Evolutionary conservation across 768 basidiomycete genomes (phyloP).

Genomic region (Hypholoma fasciculare): DNA sequence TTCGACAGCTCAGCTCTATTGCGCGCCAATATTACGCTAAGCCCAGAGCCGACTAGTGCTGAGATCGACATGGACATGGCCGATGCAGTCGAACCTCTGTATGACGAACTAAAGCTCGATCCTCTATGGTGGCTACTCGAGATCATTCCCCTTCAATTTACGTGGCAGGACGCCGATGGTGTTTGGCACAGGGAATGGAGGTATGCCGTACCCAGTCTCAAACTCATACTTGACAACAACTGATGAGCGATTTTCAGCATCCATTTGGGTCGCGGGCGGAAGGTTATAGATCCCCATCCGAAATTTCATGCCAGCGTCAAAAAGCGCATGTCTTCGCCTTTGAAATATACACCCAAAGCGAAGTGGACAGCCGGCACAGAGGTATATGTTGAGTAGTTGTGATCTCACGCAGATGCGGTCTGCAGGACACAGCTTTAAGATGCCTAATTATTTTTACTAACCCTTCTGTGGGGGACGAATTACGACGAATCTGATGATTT

Average conservation of each 20-base stretch:
- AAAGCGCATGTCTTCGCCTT: conserved; percentile 47
- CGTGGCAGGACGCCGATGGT: conserved; percentile 57
- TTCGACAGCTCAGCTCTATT: conserved; percentile 54
- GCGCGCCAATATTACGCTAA: conserved; percentile 36
- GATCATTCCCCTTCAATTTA: conserved; percentile 51
- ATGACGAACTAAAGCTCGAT: conserved; percentile 48
- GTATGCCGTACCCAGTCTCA: conserved; percentile 33
- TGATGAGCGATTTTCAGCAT: conserved; percentile 30
- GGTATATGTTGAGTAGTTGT: conserved; percentile 37
- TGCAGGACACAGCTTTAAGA: background rate
- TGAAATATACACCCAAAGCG: conserved; percentile 63
- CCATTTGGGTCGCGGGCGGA: conserved; percentile 59
- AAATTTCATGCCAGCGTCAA: conserved; percentile 67
- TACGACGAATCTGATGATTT: background rate
- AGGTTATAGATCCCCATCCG: conserved; percentile 44
- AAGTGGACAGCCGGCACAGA: conserved; percentile 47
- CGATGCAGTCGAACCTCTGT: conserved; percentile 50
- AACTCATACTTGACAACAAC: background rate
- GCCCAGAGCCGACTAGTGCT: conserved; percentile 7
- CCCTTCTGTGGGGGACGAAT: background rate
- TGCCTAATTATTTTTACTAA: background rate
- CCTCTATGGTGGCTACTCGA: conserved; percentile 75
- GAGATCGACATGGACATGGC: conserved; percentile 25
- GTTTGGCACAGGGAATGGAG: conserved; percentile 53
- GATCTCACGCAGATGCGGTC: background rate